Conservation (phyloP, 176 grass and related monocot species). For the Paspalum vaginatum region DNA sequence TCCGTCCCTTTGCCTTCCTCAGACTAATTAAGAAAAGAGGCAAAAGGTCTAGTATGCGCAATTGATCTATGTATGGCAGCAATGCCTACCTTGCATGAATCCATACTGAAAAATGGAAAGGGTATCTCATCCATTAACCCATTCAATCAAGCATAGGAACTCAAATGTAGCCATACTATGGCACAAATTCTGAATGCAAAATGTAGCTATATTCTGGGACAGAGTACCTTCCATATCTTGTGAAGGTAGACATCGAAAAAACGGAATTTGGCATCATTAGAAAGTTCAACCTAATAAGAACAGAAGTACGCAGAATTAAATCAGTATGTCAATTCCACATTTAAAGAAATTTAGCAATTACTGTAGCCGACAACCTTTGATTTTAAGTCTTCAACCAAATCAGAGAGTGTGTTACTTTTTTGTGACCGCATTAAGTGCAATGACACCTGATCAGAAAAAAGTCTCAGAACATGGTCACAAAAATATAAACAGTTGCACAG, state of each 20-base stretch:
- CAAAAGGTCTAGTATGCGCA: too few species aligned
- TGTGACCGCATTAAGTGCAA: constrained; percentile 56
- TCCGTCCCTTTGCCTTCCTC: too few species aligned
- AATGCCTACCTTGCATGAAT: too few species aligned
- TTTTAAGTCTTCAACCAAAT: constrained; percentile 68
- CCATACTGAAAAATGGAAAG: too few species aligned
- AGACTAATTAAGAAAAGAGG: too few species aligned
- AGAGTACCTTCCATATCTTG: constrained; percentile 73
- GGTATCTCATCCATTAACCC: too few species aligned
- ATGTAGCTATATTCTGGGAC: too few species aligned
- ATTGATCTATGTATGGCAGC: too few species aligned
- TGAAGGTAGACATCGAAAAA: constrained; percentile 57
- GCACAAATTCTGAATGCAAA: too few species aligned
- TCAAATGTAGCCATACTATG: too few species aligned
- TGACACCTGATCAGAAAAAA: constrained; percentile 51
- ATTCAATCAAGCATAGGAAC: too few species aligned
- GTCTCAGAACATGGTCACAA: constrained; percentile 34
- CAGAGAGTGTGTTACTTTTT: constrained; percentile 55
- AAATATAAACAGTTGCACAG: constrained; percentile 4
- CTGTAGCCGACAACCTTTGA: constrained; percentile 53
- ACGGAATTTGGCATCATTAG: constrained; percentile 62
- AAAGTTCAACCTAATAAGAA: constrained; percentile 57
- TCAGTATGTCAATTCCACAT: constrained; percentile 11
- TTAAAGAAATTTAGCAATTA: background rate
- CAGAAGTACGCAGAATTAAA: constrained; percentile 22